These are phyloP conservation scores for Hsuehochloa calcarea DNA, from an alignment of 176 grass and related monocot genomes.

Conservation along the genomic window DNA sequence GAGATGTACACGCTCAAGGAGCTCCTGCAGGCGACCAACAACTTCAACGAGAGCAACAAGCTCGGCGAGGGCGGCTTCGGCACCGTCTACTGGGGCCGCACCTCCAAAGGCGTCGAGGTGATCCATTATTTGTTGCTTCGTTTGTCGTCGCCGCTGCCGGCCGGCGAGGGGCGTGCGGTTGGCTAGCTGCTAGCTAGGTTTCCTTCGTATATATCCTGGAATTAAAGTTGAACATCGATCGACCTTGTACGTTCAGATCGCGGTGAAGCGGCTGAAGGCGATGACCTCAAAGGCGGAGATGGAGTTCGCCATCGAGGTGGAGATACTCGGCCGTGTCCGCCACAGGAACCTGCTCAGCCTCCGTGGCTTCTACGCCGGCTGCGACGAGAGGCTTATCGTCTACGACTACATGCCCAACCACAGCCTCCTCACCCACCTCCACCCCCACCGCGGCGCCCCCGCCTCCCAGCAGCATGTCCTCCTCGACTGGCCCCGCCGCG, in stretches of 20 bases:
- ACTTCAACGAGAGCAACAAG: conserved; percentile 66
- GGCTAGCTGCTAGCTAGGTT: neutral
- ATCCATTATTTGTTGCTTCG: neutral
- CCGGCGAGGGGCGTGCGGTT: neutral
- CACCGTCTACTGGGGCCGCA: conserved; percentile 63
- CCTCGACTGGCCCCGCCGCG: conserved; percentile 61
- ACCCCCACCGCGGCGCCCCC: conserved; percentile 41
- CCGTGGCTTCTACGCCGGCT: conserved; percentile 63
- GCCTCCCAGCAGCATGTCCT: conserved; percentile 31
- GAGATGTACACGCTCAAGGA: conserved; percentile 70
- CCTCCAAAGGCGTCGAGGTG: conserved; percentile 56
- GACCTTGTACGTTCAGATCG: conserved; percentile 35
- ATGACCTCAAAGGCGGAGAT: conserved; percentile 73
- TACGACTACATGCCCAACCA: conserved; percentile 93
- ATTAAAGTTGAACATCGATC: neutral
- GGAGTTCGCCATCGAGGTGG: conserved; percentile 82
- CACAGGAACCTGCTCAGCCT: conserved; percentile 75
- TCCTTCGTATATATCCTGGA: neutral
- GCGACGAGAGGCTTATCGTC: conserved; percentile 70
- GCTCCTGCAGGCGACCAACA: conserved; percentile 59
- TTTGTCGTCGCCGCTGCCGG: neutral
- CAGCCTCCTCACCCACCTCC: conserved; percentile 66
- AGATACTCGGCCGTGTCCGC: conserved; percentile 66
- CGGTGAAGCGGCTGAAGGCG: conserved; percentile 71
- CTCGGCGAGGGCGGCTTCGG: conserved; percentile 82